Conservation (phyloP, 2,329 filamentous ascomycete species). For the Aspergillus ustus region DNA sequence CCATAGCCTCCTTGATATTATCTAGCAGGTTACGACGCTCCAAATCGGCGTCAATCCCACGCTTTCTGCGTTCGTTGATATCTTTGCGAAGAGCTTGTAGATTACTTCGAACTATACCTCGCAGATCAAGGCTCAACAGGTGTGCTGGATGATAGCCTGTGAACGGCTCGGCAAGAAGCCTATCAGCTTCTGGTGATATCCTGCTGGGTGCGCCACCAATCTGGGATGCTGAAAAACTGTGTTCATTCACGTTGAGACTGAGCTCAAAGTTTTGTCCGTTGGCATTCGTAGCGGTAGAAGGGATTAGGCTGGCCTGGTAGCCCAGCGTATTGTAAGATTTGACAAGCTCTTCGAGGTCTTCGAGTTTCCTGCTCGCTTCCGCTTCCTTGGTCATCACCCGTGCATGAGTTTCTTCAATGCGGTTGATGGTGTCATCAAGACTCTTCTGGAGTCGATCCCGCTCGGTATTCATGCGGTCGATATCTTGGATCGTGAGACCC, state of each 20-base stretch:
- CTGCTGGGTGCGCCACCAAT: conserved; percentile 54
- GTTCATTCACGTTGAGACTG: conserved; percentile 77
- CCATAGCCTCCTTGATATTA: conserved; percentile 93
- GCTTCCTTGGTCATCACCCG: conserved; percentile 82
- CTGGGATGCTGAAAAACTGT: conserved; percentile 73
- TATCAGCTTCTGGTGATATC: conserved; percentile 64
- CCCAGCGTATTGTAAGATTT: conserved; percentile 92
- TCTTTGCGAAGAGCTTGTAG: conserved; percentile 83
- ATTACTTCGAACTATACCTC: conserved; percentile 77
- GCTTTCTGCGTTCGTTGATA: conserved; percentile 83
- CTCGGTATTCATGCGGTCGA: conserved; percentile 97
- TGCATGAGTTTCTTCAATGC: conserved; percentile 84
- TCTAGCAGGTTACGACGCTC: conserved; percentile 93
- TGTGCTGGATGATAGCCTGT: conserved; percentile 90
- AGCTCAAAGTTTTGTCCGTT: conserved; percentile 86
- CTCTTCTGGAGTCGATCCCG: conserved; percentile 90
- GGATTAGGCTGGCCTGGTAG: conserved; percentile 92
- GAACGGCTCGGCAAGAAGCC: conserved; percentile 77
- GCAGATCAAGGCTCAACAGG: conserved; percentile 85
- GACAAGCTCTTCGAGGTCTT: conserved; percentile 88
- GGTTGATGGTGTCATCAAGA: conserved; percentile 74
- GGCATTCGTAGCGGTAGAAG: conserved; percentile 80
- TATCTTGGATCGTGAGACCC: conserved; percentile 96
- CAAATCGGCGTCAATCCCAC: conserved; percentile 86
- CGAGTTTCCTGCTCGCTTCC: conserved; percentile 83